Evolutionary conservation across 495 filamentous ascomycete genomes (phyloP).

Genomic region (Coniosporium apollinis): DNA sequence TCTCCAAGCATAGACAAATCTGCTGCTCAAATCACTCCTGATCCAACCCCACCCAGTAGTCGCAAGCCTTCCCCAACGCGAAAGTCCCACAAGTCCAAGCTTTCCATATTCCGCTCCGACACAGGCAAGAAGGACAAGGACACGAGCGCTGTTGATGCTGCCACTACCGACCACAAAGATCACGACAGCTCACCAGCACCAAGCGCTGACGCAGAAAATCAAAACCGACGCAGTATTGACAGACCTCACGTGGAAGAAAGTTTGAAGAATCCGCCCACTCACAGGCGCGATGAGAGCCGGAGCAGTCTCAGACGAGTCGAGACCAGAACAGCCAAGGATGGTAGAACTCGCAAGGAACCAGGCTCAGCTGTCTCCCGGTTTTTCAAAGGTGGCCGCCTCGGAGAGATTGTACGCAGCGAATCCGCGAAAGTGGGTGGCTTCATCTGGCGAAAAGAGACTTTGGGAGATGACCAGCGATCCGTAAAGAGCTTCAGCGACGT

Average conservation of each 20-base stretch:
- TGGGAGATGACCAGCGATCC: conserved; percentile 8
- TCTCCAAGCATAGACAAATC: conserved; percentile 8
- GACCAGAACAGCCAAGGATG: neutral
- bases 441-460: conserved; percentile 15
- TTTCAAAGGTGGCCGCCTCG: conserved; percentile 20
- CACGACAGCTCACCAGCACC: neutral
- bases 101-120: conserved; percentile 17
- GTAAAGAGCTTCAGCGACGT: conserved; percentile 1
- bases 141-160: conserved; percentile 16
- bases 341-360: conserved; percentile 5
- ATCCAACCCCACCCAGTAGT: conserved; percentile 13
- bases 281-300: conserved; percentile 12
- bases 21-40: conserved; percentile 10
- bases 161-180: conserved; percentile 3
- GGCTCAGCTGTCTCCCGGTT: conserved; percentile 19
- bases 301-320: conserved; percentile 6
- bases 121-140: conserved; percentile 13
- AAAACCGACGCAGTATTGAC: neutral
- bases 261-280: conserved; percentile 15
- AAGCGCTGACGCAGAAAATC: conserved; percentile 1
- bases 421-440: conserved; percentile 16
- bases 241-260: neutral
- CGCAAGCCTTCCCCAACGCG: conserved; percentile 8
- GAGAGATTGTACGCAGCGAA: conserved; percentile 17
- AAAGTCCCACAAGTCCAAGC: conserved; percentile 13